Evolutionary conservation across 2,329 filamentous ascomycete species (phyloP), one percentile per base, ranked within the genome.

Genomic region (Scedosporium dehoogii): DNA sequence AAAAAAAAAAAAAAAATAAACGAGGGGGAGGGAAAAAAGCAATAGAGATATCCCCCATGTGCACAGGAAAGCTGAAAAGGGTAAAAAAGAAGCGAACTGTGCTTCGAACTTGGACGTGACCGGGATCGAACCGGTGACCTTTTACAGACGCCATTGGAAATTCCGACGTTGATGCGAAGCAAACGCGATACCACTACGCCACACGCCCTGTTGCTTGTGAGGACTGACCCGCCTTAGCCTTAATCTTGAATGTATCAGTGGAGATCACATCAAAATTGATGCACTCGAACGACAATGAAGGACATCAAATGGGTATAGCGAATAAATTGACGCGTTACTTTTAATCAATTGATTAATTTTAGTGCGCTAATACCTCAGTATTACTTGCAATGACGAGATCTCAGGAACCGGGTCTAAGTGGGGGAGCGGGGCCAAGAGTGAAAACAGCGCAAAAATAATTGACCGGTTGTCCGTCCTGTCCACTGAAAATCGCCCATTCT

Each of bases 131-230:
- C 51, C 51, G 51, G 51, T 55, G 51, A 55, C 51, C 51, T 55
- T 48, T 55, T 55, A 55, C 51, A 55, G 51, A 55, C 51, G 51
- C 51, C 51, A 55, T 55, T 25, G 21, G 51, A 23, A 14, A 23
- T 27, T 23, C 51, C 51, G 12, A 55, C 29, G 51, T 55, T 23
- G 51, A 55, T 55, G 51, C 51, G 51, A 55, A 55, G 51, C 51
- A 55, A 55, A 55, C 51, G 51, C 51, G 51, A 55, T 55, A 55
- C 51, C 51, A 55, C 51, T 55, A 55, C 51, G 51, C 51, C 51
- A 55, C 51, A 55, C 51, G 51, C 51, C 51, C 51, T 23, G 4
- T 55, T 18, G 12, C 23, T 23, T 55, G 23, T 55, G 51, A 23
- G 12, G 9, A 16, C 21, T 23, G 12, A 23, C 18, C 7, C 51